These are phyloP conservation scores for Trichocomaceae sp. DNA, from an alignment of 2,329 filamentous ascomycete species.

Conservation along the genomic window DNA sequence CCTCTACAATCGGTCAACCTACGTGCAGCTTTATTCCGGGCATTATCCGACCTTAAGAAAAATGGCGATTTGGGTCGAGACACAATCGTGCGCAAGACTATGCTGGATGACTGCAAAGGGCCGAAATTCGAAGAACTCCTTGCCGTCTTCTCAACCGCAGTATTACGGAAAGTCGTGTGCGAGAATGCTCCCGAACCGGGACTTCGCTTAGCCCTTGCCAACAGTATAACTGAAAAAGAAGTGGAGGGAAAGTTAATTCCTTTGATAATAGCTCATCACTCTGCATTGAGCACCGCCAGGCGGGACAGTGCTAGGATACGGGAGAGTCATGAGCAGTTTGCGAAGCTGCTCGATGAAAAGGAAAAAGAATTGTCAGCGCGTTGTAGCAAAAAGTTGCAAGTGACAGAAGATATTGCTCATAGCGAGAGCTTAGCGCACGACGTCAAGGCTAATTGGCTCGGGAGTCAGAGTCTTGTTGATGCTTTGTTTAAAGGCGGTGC, in stretches of 20 bases:
- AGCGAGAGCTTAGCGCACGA: constrained; percentile 36
- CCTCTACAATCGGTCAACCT: constrained; percentile 87
- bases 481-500: constrained; percentile 62
- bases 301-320: constrained; percentile 55
- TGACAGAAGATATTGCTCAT: constrained; percentile 36
- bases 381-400: constrained; percentile 21
- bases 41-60: constrained; percentile 80
- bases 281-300: constrained; percentile 55
- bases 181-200: constrained; percentile 37
- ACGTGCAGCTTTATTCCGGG: constrained; percentile 72
- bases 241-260: constrained; percentile 46
- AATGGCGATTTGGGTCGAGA: constrained; percentile 75
- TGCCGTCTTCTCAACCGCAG: constrained; percentile 73
- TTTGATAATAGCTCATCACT: constrained; percentile 67
- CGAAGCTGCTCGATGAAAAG: constrained; percentile 58
- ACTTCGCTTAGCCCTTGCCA: constrained; percentile 51
- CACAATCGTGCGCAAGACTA: constrained; percentile 77
- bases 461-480: constrained; percentile 67
- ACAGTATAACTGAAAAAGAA: constrained; percentile 25
- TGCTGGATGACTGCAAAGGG: constrained; percentile 93
- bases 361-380: constrained; percentile 46
- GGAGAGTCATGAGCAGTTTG: constrained; percentile 57
- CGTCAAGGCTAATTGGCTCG: constrained; percentile 68
- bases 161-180: constrained; percentile 63
- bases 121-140: constrained; percentile 84